phyloP scores from a whole-genome alignment of 2,329 filamentous ascomycete genomes.

The Eurotiales sp. region DNA sequence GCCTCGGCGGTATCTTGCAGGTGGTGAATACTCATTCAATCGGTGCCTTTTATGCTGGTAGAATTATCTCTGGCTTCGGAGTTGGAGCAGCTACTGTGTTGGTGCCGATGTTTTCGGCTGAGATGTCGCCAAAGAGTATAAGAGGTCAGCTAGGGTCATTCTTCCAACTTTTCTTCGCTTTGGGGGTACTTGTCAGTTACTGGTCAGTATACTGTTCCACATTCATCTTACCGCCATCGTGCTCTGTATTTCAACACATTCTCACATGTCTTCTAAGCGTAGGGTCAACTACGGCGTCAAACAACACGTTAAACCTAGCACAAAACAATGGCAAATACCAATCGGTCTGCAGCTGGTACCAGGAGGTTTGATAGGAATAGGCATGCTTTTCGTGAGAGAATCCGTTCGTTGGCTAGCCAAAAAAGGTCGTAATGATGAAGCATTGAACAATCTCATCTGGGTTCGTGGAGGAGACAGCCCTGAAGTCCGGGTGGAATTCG shows the following conservation, averaged over 20 bases:
- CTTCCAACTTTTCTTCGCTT: slow-evolving; percentile 37
- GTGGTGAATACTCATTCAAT: slow-evolving; percentile 44
- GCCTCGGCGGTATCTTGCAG: slow-evolving; percentile 41
- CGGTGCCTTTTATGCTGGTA: slow-evolving; percentile 41
- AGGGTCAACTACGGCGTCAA: slow-evolving; percentile 49
- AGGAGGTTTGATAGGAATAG: slow-evolving; percentile 44
- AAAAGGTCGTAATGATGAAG: slow-evolving; percentile 46
- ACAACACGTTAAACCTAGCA: slow-evolving; percentile 34
- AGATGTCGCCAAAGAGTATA: slow-evolving; percentile 53
- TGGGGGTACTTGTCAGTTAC: slow-evolving; percentile 35
- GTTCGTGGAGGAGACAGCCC: slow-evolving; percentile 40
- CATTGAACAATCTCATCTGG: slow-evolving; percentile 47
- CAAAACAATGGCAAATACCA: slow-evolving; percentile 51
- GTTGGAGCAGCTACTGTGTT: slow-evolving; percentile 53
- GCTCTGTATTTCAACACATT: too few relatives aligned
- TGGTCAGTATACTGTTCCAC: neutral
- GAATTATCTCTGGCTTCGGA: slow-evolving; percentile 49
- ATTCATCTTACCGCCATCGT: slow-evolving; percentile 20
- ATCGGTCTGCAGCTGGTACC: slow-evolving; percentile 47
- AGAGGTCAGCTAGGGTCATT: slow-evolving; percentile 51
- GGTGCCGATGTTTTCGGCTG: slow-evolving; percentile 56
- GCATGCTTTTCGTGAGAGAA: slow-evolving; percentile 49
- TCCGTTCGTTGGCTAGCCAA: slow-evolving; percentile 49
- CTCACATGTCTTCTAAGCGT: too few relatives aligned
- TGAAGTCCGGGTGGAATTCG: slow-evolving; percentile 17